phyloP scores from a whole-genome alignment of 2,329 filamentous ascomycete genomes.

The Fusarium pilosicola region DNA sequence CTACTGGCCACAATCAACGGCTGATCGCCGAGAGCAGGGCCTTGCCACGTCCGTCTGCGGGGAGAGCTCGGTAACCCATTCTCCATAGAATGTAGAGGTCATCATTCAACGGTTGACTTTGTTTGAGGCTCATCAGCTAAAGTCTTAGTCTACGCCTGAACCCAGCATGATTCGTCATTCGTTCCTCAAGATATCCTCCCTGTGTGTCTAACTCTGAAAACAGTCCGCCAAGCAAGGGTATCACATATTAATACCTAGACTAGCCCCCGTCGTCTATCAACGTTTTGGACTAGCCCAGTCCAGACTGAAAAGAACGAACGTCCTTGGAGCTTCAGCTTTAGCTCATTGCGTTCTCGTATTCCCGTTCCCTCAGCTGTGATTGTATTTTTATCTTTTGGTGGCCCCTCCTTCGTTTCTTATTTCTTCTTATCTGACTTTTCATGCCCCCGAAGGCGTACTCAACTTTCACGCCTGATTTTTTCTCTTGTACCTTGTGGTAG shows the following conservation, averaged over 20 bases:
- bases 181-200: slow-evolving; percentile 21
- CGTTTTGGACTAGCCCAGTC: slow-evolving; percentile 30
- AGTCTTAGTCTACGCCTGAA: slow-evolving; percentile 13
- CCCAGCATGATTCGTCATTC: slow-evolving; percentile 18
- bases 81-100: slow-evolving; percentile 1
- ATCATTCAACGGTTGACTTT: slow-evolving; percentile 18
- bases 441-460: background rate
- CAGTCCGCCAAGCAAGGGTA: slow-evolving; percentile 4
- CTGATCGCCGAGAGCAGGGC: slow-evolving; percentile 19
- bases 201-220: slow-evolving; percentile 16
- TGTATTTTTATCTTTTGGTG: slow-evolving; percentile 2
- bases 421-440: background rate
- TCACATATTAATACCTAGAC: slow-evolving; percentile 20
- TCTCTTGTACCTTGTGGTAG: background rate
- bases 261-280: slow-evolving; percentile 16
- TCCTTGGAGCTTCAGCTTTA: slow-evolving; percentile 30
- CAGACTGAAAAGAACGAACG: slow-evolving; percentile 22
- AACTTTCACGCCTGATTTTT: background rate
- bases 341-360: slow-evolving; percentile 39
- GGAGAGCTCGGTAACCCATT: slow-evolving; percentile 5
- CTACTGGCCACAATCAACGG: slow-evolving; percentile 31
- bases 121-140: slow-evolving; percentile 31
- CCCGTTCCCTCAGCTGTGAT: background rate
- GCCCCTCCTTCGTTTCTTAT: background rate
- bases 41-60: slow-evolving; percentile 15